phyloP scores from a whole-genome alignment of 495 filamentous ascomycete species.

The Jackrogersella multiformis region DNA sequence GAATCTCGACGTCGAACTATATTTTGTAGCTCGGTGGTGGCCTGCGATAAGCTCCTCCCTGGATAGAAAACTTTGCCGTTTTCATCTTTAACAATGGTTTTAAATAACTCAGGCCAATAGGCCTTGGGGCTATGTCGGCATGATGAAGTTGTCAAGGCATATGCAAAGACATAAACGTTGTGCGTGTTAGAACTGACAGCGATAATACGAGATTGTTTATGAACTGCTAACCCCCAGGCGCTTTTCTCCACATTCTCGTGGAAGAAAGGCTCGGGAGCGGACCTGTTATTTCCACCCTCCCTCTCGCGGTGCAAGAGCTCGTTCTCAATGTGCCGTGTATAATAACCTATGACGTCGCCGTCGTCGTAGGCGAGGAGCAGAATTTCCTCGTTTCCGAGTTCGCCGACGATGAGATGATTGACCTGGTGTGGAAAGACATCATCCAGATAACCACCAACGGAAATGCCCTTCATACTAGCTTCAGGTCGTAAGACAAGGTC shows the following conservation, averaged over 20 bases:
- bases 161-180: constrained; percentile 75
- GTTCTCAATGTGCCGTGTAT: constrained; percentile 60
- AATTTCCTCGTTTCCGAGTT: constrained; percentile 83
- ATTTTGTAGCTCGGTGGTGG: constrained; percentile 30
- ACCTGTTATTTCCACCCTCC: background rate
- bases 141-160: constrained; percentile 64
- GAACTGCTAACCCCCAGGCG: constrained; percentile 91
- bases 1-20: constrained; percentile 48
- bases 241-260: constrained; percentile 76
- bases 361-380: constrained; percentile 82
- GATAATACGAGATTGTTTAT: constrained; percentile 78
- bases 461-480: constrained; percentile 52
- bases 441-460: constrained; percentile 66
- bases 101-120: constrained; percentile 33
- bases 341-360: constrained; percentile 86
- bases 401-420: constrained; percentile 80
- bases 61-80: constrained; percentile 30
- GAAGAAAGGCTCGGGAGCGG: constrained; percentile 65
- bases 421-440: constrained; percentile 69
- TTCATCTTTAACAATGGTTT: constrained; percentile 39
- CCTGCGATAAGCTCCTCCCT: background rate
- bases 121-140: constrained; percentile 13
- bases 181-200: constrained; percentile 80
- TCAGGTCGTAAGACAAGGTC: constrained; percentile 73
- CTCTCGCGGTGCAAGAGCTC: constrained; percentile 29